These are phyloP conservation scores for Fraxinus ornus DNA, from an alignment of 305 asterid genomes.

Conservation along the genomic window DNA sequence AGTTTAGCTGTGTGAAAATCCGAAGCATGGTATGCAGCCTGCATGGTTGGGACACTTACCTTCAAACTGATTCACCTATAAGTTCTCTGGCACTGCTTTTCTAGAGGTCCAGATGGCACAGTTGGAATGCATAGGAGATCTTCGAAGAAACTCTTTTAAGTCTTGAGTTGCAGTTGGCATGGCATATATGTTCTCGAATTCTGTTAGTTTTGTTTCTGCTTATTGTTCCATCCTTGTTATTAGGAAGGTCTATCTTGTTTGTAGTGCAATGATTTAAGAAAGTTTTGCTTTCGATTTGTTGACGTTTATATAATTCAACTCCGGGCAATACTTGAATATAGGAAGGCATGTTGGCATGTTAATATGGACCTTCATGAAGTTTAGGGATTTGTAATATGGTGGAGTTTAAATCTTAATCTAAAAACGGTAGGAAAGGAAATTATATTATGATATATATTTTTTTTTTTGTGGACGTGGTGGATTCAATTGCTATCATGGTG, in stretches of 20 bases:
- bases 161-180: neutral
- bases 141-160: neutral
- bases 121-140: neutral
- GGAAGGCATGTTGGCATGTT: neutral
- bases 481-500: neutral
- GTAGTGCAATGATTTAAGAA: neutral
- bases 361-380: no score
- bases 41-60: neutral
- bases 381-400: neutral
- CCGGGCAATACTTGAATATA: neutral
- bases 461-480: neutral
- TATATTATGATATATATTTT: neutral
- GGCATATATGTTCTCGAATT: neutral
- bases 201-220: slow-evolving; percentile 9
- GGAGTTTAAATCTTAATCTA: neutral
- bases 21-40: neutral
- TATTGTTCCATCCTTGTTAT: neutral
- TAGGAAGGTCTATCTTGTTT: slow-evolving; percentile 10
- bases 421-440: neutral
- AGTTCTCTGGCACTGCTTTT: neutral
- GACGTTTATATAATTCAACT: neutral
- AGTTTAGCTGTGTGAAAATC: neutral
- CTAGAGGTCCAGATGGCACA: neutral
- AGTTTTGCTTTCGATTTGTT: neutral
- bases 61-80: neutral